Evolutionary conservation across 2,329 filamentous ascomycete species (phyloP).

Genomic region (Gnomoniopsis smithogilvyi): DNA sequence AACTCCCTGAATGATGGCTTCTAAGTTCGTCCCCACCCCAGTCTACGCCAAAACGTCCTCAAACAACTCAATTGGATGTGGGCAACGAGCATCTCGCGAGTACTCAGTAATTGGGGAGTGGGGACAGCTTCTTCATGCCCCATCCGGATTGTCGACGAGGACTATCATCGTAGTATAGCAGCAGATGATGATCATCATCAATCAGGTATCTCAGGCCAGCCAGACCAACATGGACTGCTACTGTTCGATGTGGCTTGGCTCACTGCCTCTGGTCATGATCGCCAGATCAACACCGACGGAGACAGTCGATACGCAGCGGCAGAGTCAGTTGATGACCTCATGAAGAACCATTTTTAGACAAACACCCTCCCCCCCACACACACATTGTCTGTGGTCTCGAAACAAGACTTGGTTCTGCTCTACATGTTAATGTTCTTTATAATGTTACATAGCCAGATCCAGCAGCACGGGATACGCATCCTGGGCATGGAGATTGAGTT

Average conservation of each 20-base stretch:
- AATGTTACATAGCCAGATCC: not conserved
- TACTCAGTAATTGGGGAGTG: too few species aligned
- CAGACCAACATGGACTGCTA: not conserved
- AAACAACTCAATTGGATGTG: too few species aligned
- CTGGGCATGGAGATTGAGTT: not conserved
- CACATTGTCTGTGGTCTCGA: not conserved
- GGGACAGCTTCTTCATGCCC: too few species aligned
- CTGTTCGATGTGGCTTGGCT: not conserved
- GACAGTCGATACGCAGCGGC: not conserved
- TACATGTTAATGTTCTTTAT: not conserved
- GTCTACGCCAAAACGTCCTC: not conserved
- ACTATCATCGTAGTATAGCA: not conserved
- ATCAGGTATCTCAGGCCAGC: not conserved
- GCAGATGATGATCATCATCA: not conserved
- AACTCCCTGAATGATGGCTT: too few species aligned
- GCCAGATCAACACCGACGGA: not conserved
- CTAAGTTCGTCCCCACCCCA: too few species aligned
- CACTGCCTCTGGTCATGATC: not conserved
- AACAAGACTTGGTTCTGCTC: not conserved
- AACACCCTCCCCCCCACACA: too few species aligned
- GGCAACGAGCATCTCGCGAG: too few species aligned
- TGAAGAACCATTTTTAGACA: not conserved
- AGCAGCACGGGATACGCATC: not conserved
- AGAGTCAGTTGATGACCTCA: not conserved
- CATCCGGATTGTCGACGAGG: not conserved